Base-by-base conservation (phyloP, 768 basidiomycete species). In the Amyloporia xantha region DNA sequence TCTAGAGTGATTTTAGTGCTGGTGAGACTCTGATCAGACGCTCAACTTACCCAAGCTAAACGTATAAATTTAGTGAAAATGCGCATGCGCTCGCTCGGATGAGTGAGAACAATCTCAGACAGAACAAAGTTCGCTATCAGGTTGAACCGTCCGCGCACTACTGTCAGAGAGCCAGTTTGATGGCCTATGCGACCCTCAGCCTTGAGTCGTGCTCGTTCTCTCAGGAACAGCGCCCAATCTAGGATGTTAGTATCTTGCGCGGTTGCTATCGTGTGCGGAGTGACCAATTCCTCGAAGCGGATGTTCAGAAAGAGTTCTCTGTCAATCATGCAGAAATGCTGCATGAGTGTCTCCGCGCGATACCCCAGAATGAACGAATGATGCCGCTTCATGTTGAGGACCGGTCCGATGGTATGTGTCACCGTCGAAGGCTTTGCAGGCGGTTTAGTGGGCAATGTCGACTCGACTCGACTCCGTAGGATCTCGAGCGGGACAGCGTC, bases 291-390 rank as follows among this genome's bases (percentile, higher is more conserved):
- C 59, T 93, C 89, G 60, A 92, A 92, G 56, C 84, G 85, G 63
- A 95, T 75, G 11, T 78, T 77, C 64, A 87, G 81, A 62, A 92
- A 90, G 47, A 94, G 68, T 56, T 94, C 91, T 21, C 88, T 77
- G 54, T 95, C 91, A 54, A 95, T 91, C 76, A 91, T 84, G 5
- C 85, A 76, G 59, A 94, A 87, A 57, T 92, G 87, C 45, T 82
- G 74, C 1, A 86, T 86, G 27, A 96, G 63, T 4, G 66, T 67
- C 30, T 79, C 78, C 1, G 86, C 78, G 5, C 78, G 71, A 60
- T 77, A 71, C 25, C 61, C 65, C n/a, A 90, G 68, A 44, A 93
- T 72, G 68, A 86, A 93, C 2, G 86, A 90, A 7, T 77, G 80
- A 59, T 87, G 79, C 5, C 67, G 61, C n/a, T 71, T 73, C 13